Evolutionary conservation across 148 eudicot genomes (phyloP), one percentile per base, ranked within the genome.

Genomic region (Amaranthus cruentus): DNA sequence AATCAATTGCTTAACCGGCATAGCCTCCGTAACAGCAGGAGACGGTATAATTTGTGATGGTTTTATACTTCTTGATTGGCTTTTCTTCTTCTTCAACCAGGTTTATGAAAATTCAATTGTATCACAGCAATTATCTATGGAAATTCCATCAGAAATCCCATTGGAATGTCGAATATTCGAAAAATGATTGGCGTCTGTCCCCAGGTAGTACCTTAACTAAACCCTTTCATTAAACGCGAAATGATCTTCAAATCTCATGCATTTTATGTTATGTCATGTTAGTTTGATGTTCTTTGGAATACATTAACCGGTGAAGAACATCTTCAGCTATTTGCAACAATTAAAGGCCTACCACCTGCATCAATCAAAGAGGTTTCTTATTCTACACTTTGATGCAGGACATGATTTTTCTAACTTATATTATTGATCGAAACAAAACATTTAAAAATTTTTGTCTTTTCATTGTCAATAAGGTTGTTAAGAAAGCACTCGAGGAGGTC

Each of bases 221-320:
- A 9, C 2, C 21, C 44, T 12, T 14, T 6, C n/a, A 49, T 6
- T 28, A 15, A 28, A 6, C 14, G 6, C 13, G 38, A 38, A 71
- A n/a, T 4, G 2, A 48, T 15, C 3, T 55, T 49, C 7, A 55
- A 44, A 43, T 72, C 75, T 77, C 9, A 72, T 66, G 38, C 48
- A 43, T 28, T 11, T 51, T 38, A 6, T 13, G 5, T 66, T 52
- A 10, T 55, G 66, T 63, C 38, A 28, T 70, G 48, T 68, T 73
- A 93, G 98, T 93, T 91, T 83, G 98, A 93, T 80, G 80, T 89
- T 72, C 97, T 93, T 15, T 93, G 98, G 98, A 86, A 87, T 73
- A 89, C 82, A 69, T 65, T 93, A 75, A 89, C 92, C 46, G 98
- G 91, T 66, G 83, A 82, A 80, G 98, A 91, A 76, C 97, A 93